Conservation (phyloP, 345 rosid genomes). For the Hibiscus syriacus region DNA sequence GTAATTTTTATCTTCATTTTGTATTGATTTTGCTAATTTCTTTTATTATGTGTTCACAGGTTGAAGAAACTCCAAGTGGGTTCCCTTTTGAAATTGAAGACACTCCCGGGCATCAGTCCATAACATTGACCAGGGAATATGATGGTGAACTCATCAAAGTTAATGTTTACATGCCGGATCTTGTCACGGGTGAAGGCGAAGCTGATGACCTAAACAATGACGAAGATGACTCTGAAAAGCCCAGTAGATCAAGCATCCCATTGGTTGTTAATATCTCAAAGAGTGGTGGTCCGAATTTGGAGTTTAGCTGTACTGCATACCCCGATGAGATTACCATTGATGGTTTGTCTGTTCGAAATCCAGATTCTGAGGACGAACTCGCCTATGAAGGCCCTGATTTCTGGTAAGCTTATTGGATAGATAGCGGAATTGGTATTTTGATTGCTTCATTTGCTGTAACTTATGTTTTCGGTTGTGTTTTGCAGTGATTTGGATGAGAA, state of each 20-base stretch:
- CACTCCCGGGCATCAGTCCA: neutral
- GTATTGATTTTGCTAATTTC: neutral
- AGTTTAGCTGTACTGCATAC: neutral
- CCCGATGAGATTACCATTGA: neutral
- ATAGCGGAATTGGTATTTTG: neutral
- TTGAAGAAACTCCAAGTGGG: neutral
- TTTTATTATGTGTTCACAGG: neutral
- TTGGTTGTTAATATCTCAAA: neutral
- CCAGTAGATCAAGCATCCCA: neutral
- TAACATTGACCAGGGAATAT: neutral
- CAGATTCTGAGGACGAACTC: neutral
- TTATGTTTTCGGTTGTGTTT: neutral
- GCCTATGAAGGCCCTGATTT: neutral
- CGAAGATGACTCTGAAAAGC: neutral
- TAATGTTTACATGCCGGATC: neutral
- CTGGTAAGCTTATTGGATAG: neutral
- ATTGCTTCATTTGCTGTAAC: neutral
- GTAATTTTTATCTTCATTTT: neutral
- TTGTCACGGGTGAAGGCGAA: neutral
- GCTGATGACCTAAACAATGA: neutral
- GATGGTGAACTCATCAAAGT: neutral
- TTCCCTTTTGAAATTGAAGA: neutral
- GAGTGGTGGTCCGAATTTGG: neutral
- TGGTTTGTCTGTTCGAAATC: neutral
- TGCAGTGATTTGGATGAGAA: slow-evolving; percentile 85